These are phyloP conservation scores for Mallotus nudiflorus DNA, from an alignment of 345 rosid species.

Conservation along the genomic window DNA sequence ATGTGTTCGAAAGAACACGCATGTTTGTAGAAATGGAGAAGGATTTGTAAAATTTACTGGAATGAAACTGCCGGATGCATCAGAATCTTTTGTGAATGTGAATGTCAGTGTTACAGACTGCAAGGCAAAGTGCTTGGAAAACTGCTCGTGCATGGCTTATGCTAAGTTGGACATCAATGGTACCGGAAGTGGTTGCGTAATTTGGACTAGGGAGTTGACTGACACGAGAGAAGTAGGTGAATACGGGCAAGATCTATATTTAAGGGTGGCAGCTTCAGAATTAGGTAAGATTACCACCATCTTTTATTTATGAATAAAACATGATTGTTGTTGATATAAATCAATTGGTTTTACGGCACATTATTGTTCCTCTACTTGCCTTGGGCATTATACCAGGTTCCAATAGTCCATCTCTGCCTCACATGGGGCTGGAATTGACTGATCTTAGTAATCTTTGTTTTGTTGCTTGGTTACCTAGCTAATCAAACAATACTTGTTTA, in stretches of 20 bases:
- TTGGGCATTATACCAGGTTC: too few relatives aligned
- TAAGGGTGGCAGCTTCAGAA: constrained; percentile 19
- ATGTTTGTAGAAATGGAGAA: constrained; percentile 10
- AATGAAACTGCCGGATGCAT: constrained; percentile 14
- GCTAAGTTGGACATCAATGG: constrained; percentile 10
- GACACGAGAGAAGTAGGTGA: not conserved
- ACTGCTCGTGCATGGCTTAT: constrained; percentile 16
- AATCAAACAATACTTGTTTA: not conserved
- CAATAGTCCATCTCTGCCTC: too few relatives aligned
- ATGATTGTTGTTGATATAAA: not conserved
- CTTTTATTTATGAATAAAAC: not conserved
- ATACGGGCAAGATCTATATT: constrained; percentile 8
- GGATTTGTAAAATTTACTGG: constrained; percentile 9
- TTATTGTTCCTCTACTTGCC: too few relatives aligned
- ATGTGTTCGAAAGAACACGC: constrained; percentile 7
- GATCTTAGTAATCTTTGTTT: too few relatives aligned
- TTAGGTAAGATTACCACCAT: constrained; percentile 8
- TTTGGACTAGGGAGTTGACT: constrained; percentile 12
- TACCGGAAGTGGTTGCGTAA: constrained; percentile 8
- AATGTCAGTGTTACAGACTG: not conserved
- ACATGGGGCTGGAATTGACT: too few relatives aligned
- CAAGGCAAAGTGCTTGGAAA: constrained; percentile 2
- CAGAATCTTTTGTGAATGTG: not conserved
- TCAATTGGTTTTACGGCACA: too few relatives aligned
- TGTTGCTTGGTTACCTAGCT: too few relatives aligned